Base-by-base conservation (phyloP, 2,329 filamentous ascomycete genomes). In the Aspergillaceae sp. region DNA sequence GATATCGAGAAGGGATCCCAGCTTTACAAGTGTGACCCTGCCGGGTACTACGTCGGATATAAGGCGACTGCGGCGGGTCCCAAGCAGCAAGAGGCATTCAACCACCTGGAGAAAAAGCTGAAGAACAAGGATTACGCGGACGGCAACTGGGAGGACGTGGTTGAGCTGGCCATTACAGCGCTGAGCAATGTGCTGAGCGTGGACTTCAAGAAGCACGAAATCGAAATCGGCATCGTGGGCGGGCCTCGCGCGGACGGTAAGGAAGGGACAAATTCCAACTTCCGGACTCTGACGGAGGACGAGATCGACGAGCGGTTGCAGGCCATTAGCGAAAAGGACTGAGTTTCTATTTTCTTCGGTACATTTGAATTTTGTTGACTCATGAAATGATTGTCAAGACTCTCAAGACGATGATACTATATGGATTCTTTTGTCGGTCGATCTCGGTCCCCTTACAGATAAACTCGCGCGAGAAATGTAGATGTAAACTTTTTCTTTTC, bases 161-260 rank as follows among this genome's bases (percentile, higher is more conserved):
- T 98, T 42, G 92, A 98, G 76, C 78, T 97, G 60, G 92, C 87
- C 48, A 98, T 98, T 68, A 87, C 88, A 40, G 91, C 92, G 5
- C 74, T 98, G 68, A 95, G 90, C 79, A 94, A 87, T 33, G 90
- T 98, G 50, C 78, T 98, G 54, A 96, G 91, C 71, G 94, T 97
- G 69, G 92, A 98, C 69, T 98, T 98, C 78, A 98, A 98, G 81
- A 97, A 97, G 78, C 86, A 86, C 59, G 92, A 98, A 76, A 84
- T 98, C 67, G 92, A 98, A 74, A 87, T 98, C 71, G 92, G 92
- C 53, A 90, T 98, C 63, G 92, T 96, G 45, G 92, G 92, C 56
- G 91, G 89, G 29, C 90, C 91, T 48, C 79, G 82, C 60, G 72
- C 76, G 48, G 87, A 94, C 63, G 91, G 90, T 56, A 78, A 86